Evolutionary conservation across 768 basidiomycete species (phyloP), one percentile per base, ranked within the genome.

Genomic region (Lactarius sp.): DNA sequence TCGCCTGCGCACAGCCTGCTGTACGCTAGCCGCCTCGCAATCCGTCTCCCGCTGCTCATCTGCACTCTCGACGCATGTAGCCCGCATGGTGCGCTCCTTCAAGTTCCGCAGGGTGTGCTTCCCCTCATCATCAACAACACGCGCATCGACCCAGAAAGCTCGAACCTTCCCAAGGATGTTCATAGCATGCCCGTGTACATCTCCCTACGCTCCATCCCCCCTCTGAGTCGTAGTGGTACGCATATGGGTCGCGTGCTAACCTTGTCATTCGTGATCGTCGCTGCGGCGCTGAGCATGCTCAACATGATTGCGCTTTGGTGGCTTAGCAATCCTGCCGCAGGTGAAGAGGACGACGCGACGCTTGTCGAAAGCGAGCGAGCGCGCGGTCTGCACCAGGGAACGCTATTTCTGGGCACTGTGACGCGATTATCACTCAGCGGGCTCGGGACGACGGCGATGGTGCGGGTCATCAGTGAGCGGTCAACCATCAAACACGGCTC

Each of bases 381-480:
- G 41, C 54, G 42, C 20, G 41, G 58, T 6, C 42, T 42, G 18
- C 46, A 46, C 44, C 2, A 59, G 42, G 39, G 22, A 13, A 12
- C 53, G 42, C 56, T 59, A 12, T 46, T 42, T 36, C 34, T 59
- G 2, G 66, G 66, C 4, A 41, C 34, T 13, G 63, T 34, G 12
- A 65, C 62, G 10, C 55, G 66, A 5, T 22, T 67, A 16, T 36
- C 64, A 6, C 44, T 65, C 4, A 58, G 58, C 41, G 66, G 13
- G 7, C 66, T 67, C 4, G 66, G 66, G n/a, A 67, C 59, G 14
- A 53, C 55, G 6, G 66, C 66, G 3, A 65, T 67, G 63, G 66
- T 39, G n/a, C 31, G 22, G 1, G 58, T 65, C 22, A 31, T 64
- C 9, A 8, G 20, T 13, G 66, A 67, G 51, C 58, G 44, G 6